Evolutionary conservation across 164 flowering plant species (phyloP).

Genomic region (Annona squamosa): DNA sequence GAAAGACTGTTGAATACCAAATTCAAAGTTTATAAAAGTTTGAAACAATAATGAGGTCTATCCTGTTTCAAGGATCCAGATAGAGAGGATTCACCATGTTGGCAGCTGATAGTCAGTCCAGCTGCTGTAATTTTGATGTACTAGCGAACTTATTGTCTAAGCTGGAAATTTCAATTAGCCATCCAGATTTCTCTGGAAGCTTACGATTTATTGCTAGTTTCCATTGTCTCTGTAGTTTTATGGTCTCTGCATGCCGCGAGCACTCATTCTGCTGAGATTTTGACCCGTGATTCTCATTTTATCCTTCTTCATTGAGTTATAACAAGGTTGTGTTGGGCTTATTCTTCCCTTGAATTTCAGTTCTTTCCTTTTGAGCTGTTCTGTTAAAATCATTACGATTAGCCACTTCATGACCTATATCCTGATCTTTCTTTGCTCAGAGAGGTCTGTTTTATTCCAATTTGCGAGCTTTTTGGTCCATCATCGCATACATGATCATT

Average conservation of each 20-base stretch:
- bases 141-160: neutral
- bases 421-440: neutral
- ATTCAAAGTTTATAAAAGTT: neutral
- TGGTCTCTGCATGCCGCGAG: neutral
- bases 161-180: neutral
- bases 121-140: neutral
- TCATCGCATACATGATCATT: too few species aligned
- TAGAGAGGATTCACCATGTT: neutral
- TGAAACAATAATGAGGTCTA: neutral
- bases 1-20: conserved; percentile 7
- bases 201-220: neutral
- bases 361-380: neutral
- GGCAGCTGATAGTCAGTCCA: neutral
- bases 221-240: neutral
- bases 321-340: too few species aligned
- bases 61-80: neutral
- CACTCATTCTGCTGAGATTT: neutral
- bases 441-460: neutral
- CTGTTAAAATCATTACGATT: neutral
- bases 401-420: neutral
- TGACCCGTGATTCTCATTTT: too few species aligned
- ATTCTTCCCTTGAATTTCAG: too few species aligned
- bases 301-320: too few species aligned
- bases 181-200: neutral
- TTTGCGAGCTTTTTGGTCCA: neutral